Evolutionary conservation across 1,139 yeast genomes (phyloP).

Genomic region (Hyphopichia khmerensis): DNA sequence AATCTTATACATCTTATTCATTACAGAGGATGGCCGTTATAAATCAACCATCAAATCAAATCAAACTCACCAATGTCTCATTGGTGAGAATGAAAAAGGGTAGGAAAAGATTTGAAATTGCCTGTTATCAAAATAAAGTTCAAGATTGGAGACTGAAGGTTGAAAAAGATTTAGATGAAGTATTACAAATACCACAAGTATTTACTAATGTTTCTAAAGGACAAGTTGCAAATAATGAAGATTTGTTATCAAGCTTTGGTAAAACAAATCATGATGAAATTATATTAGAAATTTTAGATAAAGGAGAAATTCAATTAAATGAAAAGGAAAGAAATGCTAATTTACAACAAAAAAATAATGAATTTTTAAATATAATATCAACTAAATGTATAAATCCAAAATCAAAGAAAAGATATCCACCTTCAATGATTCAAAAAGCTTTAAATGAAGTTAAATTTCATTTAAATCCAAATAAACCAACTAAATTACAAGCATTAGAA

Average conservation of each 20-base stretch:
- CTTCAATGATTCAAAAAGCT: constrained; percentile 89
- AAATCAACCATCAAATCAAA: constrained; percentile 86
- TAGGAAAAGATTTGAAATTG: constrained; percentile 88
- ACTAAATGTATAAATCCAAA: constrained; percentile 91
- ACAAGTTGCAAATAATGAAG: constrained; percentile 87
- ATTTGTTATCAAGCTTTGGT: constrained; percentile 70
- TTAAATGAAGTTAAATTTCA: constrained; percentile 79
- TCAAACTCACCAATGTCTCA: constrained; percentile 90
- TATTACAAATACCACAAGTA: constrained; percentile 92
- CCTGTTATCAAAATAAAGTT: constrained; percentile 95
- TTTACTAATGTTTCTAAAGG: constrained; percentile 94
- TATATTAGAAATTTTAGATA: constrained; percentile 74
- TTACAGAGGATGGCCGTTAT: constrained; percentile 50
- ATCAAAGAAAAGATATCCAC: constrained; percentile 88
- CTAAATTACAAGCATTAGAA: constrained; percentile 88
- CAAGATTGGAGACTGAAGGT: constrained; percentile 90
- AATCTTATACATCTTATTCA: no score
- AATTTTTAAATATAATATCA: constrained; percentile 78
- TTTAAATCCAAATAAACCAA: constrained; percentile 71
- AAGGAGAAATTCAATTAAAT: constrained; percentile 92
- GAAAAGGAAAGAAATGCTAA: constrained; percentile 88
- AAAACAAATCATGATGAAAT: constrained; percentile 73
- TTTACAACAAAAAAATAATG: constrained; percentile 74
- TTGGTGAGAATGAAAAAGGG: constrained; percentile 88
- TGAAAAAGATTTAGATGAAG: constrained; percentile 94